Evolutionary conservation across 345 rosid species (phyloP).

Genomic region (Lenwebbia sp.): DNA sequence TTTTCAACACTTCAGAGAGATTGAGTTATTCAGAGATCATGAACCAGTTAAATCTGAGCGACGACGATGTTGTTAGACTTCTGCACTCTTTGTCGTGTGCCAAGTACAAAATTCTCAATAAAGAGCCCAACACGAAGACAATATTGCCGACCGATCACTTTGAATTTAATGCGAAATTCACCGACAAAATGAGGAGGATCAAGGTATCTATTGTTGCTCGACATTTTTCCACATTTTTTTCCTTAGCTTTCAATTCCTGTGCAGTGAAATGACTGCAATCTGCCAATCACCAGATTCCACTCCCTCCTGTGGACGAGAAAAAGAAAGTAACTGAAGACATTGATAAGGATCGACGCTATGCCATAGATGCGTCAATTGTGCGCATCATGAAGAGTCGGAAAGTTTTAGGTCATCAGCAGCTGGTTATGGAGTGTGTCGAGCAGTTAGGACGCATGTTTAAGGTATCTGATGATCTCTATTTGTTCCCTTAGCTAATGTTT

Average conservation of each 20-base stretch:
- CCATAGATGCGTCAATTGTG: slow-evolving; percentile 66
- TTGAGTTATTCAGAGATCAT: slow-evolving; percentile 58
- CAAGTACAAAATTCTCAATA: slow-evolving; percentile 38
- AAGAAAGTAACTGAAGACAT: slow-evolving; percentile 67
- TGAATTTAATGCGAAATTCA: slow-evolving; percentile 47
- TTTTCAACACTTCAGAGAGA: slow-evolving; percentile 51
- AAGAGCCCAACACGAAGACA: slow-evolving; percentile 33
- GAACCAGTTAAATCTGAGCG: slow-evolving; percentile 48
- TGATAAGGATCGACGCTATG: slow-evolving; percentile 60
- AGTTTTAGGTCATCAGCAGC: slow-evolving; percentile 42
- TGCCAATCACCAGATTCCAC: slow-evolving; percentile 39
- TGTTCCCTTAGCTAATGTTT: neutral
- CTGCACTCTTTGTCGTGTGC: slow-evolving; percentile 56
- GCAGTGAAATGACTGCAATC: neutral
- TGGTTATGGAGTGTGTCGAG: slow-evolving; percentile 56
- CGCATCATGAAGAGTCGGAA: slow-evolving; percentile 74
- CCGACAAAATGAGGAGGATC: slow-evolving; percentile 66
- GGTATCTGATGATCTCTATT: slow-evolving; percentile 14
- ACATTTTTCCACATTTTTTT: neutral
- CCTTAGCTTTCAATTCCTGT: neutral
- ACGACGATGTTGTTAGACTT: slow-evolving; percentile 51
- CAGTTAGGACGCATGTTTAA: slow-evolving; percentile 65
- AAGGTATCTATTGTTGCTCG: slow-evolving; percentile 20
- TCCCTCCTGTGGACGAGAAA: slow-evolving; percentile 58
- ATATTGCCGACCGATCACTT: slow-evolving; percentile 27